These are phyloP conservation scores for Clitocybe nebularis DNA, from an alignment of 1,284 basidiomycete genomes.

Conservation along the genomic window DNA sequence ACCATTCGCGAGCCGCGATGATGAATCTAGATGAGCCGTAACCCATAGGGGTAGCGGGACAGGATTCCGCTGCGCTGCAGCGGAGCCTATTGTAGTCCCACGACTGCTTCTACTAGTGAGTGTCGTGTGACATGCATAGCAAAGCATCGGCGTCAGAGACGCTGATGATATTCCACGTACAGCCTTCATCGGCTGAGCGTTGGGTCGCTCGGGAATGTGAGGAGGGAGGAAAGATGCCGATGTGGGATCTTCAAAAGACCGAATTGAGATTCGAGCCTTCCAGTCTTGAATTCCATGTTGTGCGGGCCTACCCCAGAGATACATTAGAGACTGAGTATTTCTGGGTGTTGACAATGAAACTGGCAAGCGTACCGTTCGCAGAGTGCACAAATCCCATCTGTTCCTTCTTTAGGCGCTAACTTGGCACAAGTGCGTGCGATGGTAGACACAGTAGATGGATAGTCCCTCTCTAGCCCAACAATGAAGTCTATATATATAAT, in stretches of 20 bases:
- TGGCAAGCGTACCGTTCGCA: conserved; percentile 64
- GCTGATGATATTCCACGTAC: conserved; percentile 6
- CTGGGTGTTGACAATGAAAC: neutral
- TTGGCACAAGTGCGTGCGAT: conserved; percentile 84
- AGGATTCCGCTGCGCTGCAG: conserved; percentile 9
- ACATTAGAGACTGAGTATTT: conserved; percentile 4
- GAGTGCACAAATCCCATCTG: conserved; percentile 53
- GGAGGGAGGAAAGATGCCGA: conserved; percentile 15
- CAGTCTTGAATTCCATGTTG: conserved; percentile 68
- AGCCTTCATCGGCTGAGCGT: neutral
- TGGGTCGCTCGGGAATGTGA: conserved; percentile 12
- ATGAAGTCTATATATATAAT: conserved; percentile 64
- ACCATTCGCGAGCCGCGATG: too few species aligned
- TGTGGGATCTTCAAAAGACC: conserved; percentile 41
- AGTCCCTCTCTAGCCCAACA: conserved; percentile 74
- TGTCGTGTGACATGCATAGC: conserved; percentile 74
- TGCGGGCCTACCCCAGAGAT: conserved; percentile 47
- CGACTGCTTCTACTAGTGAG: conserved; percentile 62
- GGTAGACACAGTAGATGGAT: conserved; percentile 87
- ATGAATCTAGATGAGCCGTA: conserved; percentile 16
- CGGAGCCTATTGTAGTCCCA: conserved; percentile 20
- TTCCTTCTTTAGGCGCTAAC: conserved; percentile 64
- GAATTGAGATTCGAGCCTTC: conserved; percentile 72
- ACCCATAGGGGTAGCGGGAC: conserved; percentile 35
- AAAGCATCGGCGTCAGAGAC: conserved; percentile 51